These are phyloP conservation scores for Magnusiomyces fungicola DNA, from an alignment of 1,139 yeast species.

Conservation along the genomic window DNA sequence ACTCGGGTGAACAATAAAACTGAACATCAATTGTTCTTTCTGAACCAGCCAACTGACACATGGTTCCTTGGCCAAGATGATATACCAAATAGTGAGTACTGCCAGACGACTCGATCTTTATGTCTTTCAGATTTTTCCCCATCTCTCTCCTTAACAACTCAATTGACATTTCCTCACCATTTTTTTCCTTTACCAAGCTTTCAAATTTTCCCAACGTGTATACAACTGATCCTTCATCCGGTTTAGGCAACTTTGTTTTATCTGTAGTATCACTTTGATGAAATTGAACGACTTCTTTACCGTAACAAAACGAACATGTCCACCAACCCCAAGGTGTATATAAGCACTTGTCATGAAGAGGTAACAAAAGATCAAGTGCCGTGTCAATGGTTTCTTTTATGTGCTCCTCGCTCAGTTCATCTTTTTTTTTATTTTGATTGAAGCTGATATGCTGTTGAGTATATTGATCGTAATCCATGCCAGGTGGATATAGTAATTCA, in stretches of 20 bases:
- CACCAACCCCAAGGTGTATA: slow-evolving; percentile 48
- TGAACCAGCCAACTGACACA: slow-evolving; percentile 63
- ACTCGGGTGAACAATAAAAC: slow-evolving; percentile 54
- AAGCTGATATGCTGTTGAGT: slow-evolving; percentile 1
- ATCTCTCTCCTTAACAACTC: not conserved
- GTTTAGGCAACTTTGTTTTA: slow-evolving; percentile 18
- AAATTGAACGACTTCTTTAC: slow-evolving; percentile 51
- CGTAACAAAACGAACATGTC: slow-evolving; percentile 55
- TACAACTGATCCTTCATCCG: slow-evolving; percentile 37
- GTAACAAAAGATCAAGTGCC: slow-evolving; percentile 27
- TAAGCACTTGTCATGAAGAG: slow-evolving; percentile 31
- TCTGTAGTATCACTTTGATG: slow-evolving; percentile 31
- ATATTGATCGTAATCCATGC: not conserved
- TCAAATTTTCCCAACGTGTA: slow-evolving; percentile 44
- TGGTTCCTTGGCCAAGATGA: slow-evolving; percentile 50
- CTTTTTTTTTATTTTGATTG: not conserved
- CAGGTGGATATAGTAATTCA: slow-evolving; percentile 1
- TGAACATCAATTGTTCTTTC: slow-evolving; percentile 59
- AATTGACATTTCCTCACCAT: slow-evolving; percentile 9
- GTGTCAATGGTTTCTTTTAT: slow-evolving; percentile 15
- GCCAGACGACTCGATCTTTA: slow-evolving; percentile 6
- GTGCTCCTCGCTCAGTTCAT: slow-evolving; percentile 9
- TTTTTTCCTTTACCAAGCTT: slow-evolving; percentile 23
- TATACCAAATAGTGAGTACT: slow-evolving; percentile 33
- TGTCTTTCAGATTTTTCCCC: not conserved